phyloP scores from a whole-genome alignment of 164 flowering plant species.

The Protea cynaroides region DNA sequence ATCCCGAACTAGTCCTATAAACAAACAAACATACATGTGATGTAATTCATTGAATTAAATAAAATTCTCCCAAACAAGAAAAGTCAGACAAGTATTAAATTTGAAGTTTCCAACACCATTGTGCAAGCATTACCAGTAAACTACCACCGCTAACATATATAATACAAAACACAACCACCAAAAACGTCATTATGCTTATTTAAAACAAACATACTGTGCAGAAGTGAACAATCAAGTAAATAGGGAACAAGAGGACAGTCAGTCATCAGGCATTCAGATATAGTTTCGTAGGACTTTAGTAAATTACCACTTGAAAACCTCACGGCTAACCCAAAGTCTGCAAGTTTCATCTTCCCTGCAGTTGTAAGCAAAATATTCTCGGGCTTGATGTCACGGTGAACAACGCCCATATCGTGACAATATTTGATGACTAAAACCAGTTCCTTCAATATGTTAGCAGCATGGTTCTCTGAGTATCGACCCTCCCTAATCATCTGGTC shows the following conservation, averaged over 20 bases:
- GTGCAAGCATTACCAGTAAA: too few relatives aligned
- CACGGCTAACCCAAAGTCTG: conserved; percentile 78
- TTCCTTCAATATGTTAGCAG: conserved; percentile 61
- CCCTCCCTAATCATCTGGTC: conserved; percentile 56
- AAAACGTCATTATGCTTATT: background rate
- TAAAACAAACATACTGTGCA: background rate
- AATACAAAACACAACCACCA: background rate
- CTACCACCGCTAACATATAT: background rate
- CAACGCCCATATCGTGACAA: conserved; percentile 88
- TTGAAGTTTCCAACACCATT: too few relatives aligned
- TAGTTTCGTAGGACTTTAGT: conserved; percentile 14
- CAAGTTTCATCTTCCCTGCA: conserved; percentile 65
- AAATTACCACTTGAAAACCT: conserved; percentile 57
- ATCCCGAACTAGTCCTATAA: too few relatives aligned
- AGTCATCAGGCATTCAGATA: background rate
- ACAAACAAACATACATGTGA: too few relatives aligned
- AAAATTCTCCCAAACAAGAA: too few relatives aligned
- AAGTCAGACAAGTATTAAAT: too few relatives aligned
- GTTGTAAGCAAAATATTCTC: conserved; percentile 66
- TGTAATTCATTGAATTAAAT: too few relatives aligned
- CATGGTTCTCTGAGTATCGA: conserved; percentile 48
- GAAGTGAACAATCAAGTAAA: background rate
- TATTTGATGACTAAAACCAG: conserved; percentile 58
- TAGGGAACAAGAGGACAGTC: background rate
- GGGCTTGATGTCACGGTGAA: conserved; percentile 74